Conservation (phyloP, 2,329 filamentous ascomycete species). For the Neobulgaria alba region DNA sequence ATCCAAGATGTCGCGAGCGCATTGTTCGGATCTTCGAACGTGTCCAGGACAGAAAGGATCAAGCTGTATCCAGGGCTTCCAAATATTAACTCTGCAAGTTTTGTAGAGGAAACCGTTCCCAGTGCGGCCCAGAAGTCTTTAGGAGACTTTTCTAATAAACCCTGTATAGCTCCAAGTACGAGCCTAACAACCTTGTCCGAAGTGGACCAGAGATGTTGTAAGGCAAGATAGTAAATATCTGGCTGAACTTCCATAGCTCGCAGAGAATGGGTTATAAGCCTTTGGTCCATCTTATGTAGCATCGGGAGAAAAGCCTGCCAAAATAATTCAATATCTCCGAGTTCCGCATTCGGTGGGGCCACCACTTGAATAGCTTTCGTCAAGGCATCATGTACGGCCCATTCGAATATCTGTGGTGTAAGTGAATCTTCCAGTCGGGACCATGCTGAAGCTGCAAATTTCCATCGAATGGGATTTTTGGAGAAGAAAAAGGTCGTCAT, state of each 20-base stretch:
- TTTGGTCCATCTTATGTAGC: conserved; percentile 61
- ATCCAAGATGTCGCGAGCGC: conserved; percentile 63
- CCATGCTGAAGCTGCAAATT: conserved; percentile 63
- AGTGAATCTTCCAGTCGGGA: conserved; percentile 55
- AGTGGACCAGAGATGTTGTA: conserved; percentile 43
- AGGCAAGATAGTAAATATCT: conserved; percentile 57
- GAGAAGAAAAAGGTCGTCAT: conserved; percentile 82
- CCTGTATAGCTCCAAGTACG: conserved; percentile 61
- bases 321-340: conserved; percentile 54
- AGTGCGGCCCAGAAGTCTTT: conserved; percentile 84
- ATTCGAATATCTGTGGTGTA: conserved; percentile 71
- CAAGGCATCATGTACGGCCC: conserved; percentile 71
- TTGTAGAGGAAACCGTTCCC: conserved; percentile 68
- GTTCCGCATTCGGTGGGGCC: conserved; percentile 41
- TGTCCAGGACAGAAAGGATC: conserved; percentile 52
- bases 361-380: conserved; percentile 56
- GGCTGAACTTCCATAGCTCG: conserved; percentile 70
- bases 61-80: conserved; percentile 57
- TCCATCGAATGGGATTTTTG: conserved; percentile 50
- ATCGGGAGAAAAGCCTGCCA: conserved; percentile 74
- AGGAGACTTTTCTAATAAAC: conserved; percentile 65
- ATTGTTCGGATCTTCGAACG: conserved; percentile 42
- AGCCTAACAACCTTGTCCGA: conserved; percentile 53
- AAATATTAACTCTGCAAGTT: conserved; percentile 78
- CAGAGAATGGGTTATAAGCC: conserved; percentile 69